A percentile compares a stretch with the other conserved stretches of the same genome.
phyloP scores from a whole-genome alignment of 768 basidiomycete genomes.

The Phaeolepiota aurea region DNA sequence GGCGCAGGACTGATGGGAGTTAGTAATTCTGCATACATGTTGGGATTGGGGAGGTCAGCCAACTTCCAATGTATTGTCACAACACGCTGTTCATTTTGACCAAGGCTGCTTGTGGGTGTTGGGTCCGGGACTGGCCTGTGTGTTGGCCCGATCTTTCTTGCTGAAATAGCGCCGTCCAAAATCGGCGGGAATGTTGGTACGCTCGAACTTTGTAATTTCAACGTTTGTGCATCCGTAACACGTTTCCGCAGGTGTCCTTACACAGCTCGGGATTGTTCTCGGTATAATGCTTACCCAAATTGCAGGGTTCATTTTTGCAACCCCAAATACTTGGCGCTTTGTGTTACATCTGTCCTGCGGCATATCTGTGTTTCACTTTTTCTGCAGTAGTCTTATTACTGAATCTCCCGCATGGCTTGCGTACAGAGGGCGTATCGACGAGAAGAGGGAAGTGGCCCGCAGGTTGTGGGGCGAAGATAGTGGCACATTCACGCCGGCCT shows the following conservation, averaged over 20 bases:
- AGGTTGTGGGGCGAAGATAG: slow-evolving; percentile 50
- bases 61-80: not conserved
- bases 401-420: slow-evolving; percentile 71
- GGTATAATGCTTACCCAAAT: slow-evolving; percentile 84
- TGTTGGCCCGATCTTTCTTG: slow-evolving; percentile 78
- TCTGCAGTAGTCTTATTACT: slow-evolving; percentile 42
- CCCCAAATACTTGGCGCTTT: slow-evolving; percentile 61
- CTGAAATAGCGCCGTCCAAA: slow-evolving; percentile 72
- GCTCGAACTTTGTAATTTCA: slow-evolving; percentile 8
- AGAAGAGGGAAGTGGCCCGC: slow-evolving; percentile 35
- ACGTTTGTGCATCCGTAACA: not conserved
- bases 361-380: slow-evolving; percentile 48
- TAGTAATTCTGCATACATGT: slow-evolving; percentile 42
- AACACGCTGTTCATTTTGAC: slow-evolving; percentile 1
- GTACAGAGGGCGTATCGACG: slow-evolving; percentile 37
- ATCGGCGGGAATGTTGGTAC: slow-evolving; percentile 70
- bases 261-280: slow-evolving; percentile 75
- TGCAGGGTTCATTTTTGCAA: slow-evolving; percentile 64
- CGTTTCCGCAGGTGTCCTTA: slow-evolving; percentile 53
- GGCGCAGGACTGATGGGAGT: slow-evolving; percentile 64
- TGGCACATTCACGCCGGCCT: not conserved
- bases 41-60: slow-evolving; percentile 60
- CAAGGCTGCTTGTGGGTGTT: slow-evolving; percentile 58
- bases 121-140: slow-evolving; percentile 69
- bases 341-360: slow-evolving; percentile 57